Percentiles rank a stretch among this genome's conserved stretches.
phyloP scores from a whole-genome alignment of 805 yeast genomes.

The Zygosaccharomyces gambellarensis region DNA sequence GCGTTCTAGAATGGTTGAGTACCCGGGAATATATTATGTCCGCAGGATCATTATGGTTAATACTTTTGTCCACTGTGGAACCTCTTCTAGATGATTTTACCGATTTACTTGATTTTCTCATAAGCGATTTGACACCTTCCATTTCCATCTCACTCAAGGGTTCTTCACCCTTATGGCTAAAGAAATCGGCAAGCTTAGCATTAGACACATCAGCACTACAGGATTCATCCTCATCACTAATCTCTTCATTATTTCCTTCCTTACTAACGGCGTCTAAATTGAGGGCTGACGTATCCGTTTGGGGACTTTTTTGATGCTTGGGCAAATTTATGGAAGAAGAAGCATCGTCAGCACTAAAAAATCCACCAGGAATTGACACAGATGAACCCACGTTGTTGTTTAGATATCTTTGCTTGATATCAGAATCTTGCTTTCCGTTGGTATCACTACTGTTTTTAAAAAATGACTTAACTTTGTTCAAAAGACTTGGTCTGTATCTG shows the following conservation, averaged over 20 bases:
- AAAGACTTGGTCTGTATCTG: conserved; percentile 7
- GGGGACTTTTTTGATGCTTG: conserved; percentile 5
- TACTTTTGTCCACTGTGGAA: neutral
- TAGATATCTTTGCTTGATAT: neutral
- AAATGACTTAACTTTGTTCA: conserved; percentile 7
- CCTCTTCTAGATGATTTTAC: conserved; percentile 6
- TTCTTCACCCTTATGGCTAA: conserved; percentile 66
- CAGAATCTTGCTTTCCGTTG: neutral
- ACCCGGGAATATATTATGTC: conserved; percentile 10
- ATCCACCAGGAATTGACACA: conserved; percentile 27
- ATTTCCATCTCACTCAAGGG: conserved; percentile 70
- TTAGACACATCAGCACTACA: conserved; percentile 43
- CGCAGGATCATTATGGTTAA: conserved; percentile 2
- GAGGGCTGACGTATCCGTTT: neutral
- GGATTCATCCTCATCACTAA: conserved; percentile 8
- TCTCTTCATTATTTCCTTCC: conserved; percentile 4
- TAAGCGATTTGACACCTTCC: conserved; percentile 71
- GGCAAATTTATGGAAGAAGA: conserved; percentile 3
- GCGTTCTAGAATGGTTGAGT: conserved; percentile 12
- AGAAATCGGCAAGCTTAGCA: conserved; percentile 61
- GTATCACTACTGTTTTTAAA: conserved; percentile 1
- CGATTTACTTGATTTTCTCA: conserved; percentile 32
- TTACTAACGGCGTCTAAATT: neutral
- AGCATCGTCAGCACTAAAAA: conserved; percentile 18
- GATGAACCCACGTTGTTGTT: neutral